Evolutionary conservation across 345 rosid species (phyloP).

Genomic region (Noccaea caerulescens): DNA sequence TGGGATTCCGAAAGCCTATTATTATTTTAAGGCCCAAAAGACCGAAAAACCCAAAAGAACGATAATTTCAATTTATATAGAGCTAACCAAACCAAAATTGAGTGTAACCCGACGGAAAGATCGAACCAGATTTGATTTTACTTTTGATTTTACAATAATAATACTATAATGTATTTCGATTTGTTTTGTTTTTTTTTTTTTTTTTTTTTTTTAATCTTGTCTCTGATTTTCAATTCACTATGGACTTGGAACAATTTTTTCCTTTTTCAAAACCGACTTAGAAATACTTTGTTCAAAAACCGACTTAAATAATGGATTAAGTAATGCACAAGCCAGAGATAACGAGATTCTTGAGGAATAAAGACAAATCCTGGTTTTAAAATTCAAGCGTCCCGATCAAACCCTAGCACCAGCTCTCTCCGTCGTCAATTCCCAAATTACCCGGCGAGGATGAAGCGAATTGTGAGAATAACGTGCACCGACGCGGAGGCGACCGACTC

Average conservation of each 20-base stretch:
- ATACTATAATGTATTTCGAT: too few relatives aligned
- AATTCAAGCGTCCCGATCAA: conserved; percentile 1
- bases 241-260: too few relatives aligned
- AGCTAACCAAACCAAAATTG: background rate
- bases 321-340: conserved; percentile 35
- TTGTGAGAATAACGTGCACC: conserved; percentile 47
- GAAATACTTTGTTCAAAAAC: conserved; percentile 6
- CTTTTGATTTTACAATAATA: too few relatives aligned
- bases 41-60: background rate
- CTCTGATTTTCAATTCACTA: too few relatives aligned
- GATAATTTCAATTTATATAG: background rate
- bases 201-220: too few relatives aligned
- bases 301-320: conserved; percentile 25
- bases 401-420: conserved; percentile 28
- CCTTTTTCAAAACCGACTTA: background rate
- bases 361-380: background rate
- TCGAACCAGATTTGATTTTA: too few relatives aligned
- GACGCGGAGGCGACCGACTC: conserved; percentile 57
- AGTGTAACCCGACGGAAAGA: too few relatives aligned
- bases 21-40: background rate
- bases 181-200: too few relatives aligned
- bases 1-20: background rate
- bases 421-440: conserved; percentile 8
- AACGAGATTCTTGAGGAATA: background rate
- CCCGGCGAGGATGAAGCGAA: conserved; percentile 35